Evolutionary conservation across 768 basidiomycete genomes (phyloP).

Genomic region (Amanita pallidorosea): DNA sequence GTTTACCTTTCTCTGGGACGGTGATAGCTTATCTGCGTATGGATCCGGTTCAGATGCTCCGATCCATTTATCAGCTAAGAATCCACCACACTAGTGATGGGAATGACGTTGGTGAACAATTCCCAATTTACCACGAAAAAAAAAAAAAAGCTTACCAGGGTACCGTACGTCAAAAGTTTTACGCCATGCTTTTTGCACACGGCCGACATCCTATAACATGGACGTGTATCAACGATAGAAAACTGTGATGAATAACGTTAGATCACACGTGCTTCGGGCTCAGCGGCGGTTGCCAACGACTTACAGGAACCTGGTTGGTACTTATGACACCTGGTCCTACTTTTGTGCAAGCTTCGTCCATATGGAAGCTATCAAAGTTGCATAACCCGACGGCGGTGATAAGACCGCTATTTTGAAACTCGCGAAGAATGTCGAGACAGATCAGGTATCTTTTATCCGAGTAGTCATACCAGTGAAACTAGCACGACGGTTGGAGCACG

Average conservation of each 20-base stretch:
- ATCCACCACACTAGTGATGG: slow-evolving; percentile 67
- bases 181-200: slow-evolving; percentile 65
- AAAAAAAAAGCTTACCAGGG: slow-evolving; percentile 41
- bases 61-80: slow-evolving; percentile 71
- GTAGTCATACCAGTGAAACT: slow-evolving; percentile 83
- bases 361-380: slow-evolving; percentile 69
- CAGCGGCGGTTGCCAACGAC: slow-evolving; percentile 4
- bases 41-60: slow-evolving; percentile 56
- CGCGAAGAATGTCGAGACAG: slow-evolving; percentile 39
- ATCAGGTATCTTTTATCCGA: slow-evolving; percentile 30
- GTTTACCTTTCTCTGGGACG: slow-evolving; percentile 72
- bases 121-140: slow-evolving; percentile 4
- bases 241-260: slow-evolving; percentile 36
- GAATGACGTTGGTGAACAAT: neutral
- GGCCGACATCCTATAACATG: slow-evolving; percentile 65
- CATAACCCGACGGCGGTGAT: slow-evolving; percentile 65
- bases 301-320: slow-evolving; percentile 77
- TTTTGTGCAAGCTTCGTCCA: slow-evolving; percentile 71
- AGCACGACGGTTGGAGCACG: neutral
- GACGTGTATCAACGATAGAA: slow-evolving; percentile 72
- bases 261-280: neutral
- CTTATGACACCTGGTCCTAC: slow-evolving; percentile 63
- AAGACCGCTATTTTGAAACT: slow-evolving; percentile 47
- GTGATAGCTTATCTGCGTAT: slow-evolving; percentile 58
- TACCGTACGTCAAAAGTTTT: slow-evolving; percentile 75